Base-by-base conservation (phyloP, 2,329 filamentous ascomycete genomes). In the Scleromitrula shiraiana region DNA sequence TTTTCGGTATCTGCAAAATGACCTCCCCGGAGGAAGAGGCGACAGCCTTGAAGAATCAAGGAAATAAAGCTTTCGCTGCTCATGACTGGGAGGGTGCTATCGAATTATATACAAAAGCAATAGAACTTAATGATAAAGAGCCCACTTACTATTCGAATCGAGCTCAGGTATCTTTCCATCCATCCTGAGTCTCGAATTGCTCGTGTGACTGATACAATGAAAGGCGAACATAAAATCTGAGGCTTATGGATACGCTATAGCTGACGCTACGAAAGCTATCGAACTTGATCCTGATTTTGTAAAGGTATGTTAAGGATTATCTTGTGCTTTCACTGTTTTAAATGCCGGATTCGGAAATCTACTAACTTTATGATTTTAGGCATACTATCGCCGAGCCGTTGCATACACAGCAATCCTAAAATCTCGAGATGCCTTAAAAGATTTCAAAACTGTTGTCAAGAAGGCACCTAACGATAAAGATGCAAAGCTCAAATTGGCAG, bases 221-320 rank as follows among this genome's bases (percentile, higher is more conserved):
- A 61, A 95, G 88, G 88, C 88, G 55, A 78, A 98, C 66, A 91
- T 98, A 68, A 97, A 96, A 71, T 83, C 91, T 32, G 93, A 98
- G 68, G 82, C 91, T 17, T 97, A 90, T 65, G 93, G 93, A 32
- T 95, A 91, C 70, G 90, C 93, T 20, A 85, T 97, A 59, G 76
- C 82, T 44, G 93, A 98, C 69, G 88, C 91, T 26, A 87, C 85
- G 45, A 94, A 87, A 68, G 93, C 93, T 14, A 82, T 97, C 62
- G 88, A 95, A 65, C 73, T 97, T 50, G 88, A 97, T 63, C 80
- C 88, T 14, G 79, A 81, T 62, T 88, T 95, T 65, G 78, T 91
- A 66, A 97, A 97, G 82, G 88, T 90, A 67, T 55, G 68, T 38
- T 46, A 14, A 30, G 7, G 7, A 8, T 26, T 40, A 6, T 26